phyloP scores from a whole-genome alignment of 129 eudicot genomes.

The Oenanthe sinensis region DNA sequence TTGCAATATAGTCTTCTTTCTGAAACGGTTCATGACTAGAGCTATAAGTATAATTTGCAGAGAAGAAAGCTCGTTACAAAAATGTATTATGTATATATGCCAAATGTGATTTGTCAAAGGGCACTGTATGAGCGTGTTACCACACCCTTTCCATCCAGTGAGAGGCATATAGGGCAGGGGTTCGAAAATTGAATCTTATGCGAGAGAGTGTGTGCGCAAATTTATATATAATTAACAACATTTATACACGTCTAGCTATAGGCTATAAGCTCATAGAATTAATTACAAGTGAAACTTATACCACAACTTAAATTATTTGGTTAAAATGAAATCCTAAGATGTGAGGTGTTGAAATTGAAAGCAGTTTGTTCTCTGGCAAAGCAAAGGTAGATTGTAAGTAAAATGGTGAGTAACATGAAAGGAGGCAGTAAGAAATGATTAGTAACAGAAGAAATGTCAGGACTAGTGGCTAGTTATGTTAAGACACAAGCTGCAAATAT shows the following conservation, averaged over 20 bases:
- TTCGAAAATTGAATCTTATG: too few relatives aligned
- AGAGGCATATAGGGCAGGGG: neutral
- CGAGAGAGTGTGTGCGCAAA: neutral
- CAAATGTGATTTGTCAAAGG: too few relatives aligned
- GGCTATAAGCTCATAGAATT: too few relatives aligned
- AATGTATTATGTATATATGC: too few relatives aligned
- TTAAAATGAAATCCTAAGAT: neutral
- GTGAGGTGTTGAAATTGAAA: neutral
- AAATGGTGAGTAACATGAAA: neutral
- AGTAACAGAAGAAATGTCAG: conserved; percentile 6
- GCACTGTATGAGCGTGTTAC: too few relatives aligned
- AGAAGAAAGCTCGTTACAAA: neutral
- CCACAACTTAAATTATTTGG: too few relatives aligned
- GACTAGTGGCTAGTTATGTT: neutral
- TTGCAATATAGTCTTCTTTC: neutral
- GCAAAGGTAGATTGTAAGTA: conserved; percentile 9
- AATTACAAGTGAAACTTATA: too few relatives aligned
- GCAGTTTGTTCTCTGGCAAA: neutral
- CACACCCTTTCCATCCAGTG: too few relatives aligned
- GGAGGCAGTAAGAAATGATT: conserved; percentile 10
- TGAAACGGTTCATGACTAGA: too few relatives aligned
- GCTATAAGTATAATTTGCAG: neutral
- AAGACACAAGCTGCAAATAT: neutral
- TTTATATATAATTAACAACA: too few relatives aligned
- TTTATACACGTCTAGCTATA: too few relatives aligned